Evolutionary conservation across 805 yeast species (phyloP), one percentile per base, ranked within the genome.

Genomic region (Wickerhamomyces tratensis): DNA sequence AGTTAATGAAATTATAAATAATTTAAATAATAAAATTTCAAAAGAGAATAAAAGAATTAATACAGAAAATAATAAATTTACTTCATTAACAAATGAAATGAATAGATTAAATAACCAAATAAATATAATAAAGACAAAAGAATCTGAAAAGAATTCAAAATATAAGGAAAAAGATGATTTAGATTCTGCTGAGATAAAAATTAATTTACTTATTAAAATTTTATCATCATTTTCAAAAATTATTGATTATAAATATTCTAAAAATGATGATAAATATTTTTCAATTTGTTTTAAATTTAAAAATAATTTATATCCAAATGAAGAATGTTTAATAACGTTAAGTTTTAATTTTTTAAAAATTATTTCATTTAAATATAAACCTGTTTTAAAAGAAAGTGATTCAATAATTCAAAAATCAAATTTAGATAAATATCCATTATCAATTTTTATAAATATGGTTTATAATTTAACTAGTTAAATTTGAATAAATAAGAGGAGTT

Each of bases 11-110:
- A 51, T 26, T n/a, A 7, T 67, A 25, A 58, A 57, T 9, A 48
- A 46, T 6, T 45, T 64, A 7, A 45, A 62, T 2, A 49, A 41
- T 2, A 64, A 63, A 11, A 46, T 64, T 20, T 37, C 25, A 33
- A 37, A 39, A 12, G 34, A 31, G 11, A 12, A 11, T 12, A 31
- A 31, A 8, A 31, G 34, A 13, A 31, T 31, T 12, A 31, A 31
- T 8, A 11, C 6, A 31, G 34, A 31, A 12, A 31, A 31, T 11
- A 13, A 9, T 12, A 31, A 31, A 31, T 31, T 13, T 6, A 12
- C 7, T 31, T 6, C 7, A 11, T 31, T 31, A 13, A 31, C 13
- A 8, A 31, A 13, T 12, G 34, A 31, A 6, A 7, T 8, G 6
- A 11, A 8, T 31, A 9, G n/a, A 31, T 31, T 31, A 31, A 12